Base-by-base conservation (phyloP, 352 stramenopile species). In the Lagenidium sp. region DNA sequence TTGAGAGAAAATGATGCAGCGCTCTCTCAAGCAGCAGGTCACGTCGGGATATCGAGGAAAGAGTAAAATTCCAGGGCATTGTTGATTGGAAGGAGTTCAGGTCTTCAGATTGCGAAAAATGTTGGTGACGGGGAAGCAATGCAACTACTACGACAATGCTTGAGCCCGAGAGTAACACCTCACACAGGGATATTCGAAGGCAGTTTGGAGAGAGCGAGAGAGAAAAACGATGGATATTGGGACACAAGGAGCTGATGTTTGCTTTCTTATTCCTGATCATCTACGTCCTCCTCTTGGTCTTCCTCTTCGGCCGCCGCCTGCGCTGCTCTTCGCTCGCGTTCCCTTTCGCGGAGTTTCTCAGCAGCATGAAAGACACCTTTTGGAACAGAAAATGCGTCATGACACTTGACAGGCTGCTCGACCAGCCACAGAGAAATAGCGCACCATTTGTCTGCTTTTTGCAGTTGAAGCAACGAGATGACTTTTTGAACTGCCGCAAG, bases 401-500 rank as follows among this genome's bases (percentile, higher is more conserved):
- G 18, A 24, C 19, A 6, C 8, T 42, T 6, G 32, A 32, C 30
- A 7, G 15, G 13, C n/a, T 31, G n/a, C 25, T 24, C 18, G 26
- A 6, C 13, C 15, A 12, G n/a, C 37, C 13, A 15, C 21, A 32
- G 13, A 3, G 13, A 37, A 8, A 21, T 2, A 19, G 18, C 46
- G 15, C 40, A 85, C 77, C 88, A 56, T 95, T 92, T 11, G 92
- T 98, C 54, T 97, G 85, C 47, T 97, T 97, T 41, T 75, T 71
- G 63, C 95, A 98, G 50, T 97, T 93, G 52, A 94, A 95, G 60
- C 95, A 98, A 19, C 74, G 65, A 8, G 68, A 80, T 3, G 68
- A 79, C 43, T 91, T 94, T 37, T 76, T 81, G 41, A 83, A 89
- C 18, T 83, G 66, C 49, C 88, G 76, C 26, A 97, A 59, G 21